Conservation (phyloP, 805 yeast genomes). For the Groenewaldozyma salmanticensis region DNA sequence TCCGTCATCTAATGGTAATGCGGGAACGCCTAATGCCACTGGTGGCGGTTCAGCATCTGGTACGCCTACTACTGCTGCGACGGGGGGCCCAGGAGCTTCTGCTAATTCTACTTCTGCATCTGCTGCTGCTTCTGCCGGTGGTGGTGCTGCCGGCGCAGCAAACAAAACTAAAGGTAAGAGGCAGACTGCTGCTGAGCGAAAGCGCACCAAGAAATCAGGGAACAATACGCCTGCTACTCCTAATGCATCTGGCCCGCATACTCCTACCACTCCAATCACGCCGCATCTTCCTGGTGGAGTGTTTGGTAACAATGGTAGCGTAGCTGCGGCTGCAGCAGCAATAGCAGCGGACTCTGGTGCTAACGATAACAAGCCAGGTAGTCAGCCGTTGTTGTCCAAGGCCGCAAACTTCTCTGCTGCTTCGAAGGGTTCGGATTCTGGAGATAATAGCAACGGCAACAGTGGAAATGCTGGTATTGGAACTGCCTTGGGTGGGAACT, state of each 20-base stretch:
- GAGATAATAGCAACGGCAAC: slow-evolving; percentile 3
- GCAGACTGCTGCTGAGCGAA: slow-evolving; percentile 13
- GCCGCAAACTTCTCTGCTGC: slow-evolving; percentile 15
- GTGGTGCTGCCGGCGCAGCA: too few relatives aligned
- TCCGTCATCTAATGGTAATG: slow-evolving; percentile 6
- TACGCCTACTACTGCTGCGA: slow-evolving; percentile 8
- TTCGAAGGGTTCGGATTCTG: slow-evolving; percentile 5
- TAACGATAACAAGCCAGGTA: not conserved
- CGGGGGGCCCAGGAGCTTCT: not conserved
- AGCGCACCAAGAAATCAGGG: slow-evolving; percentile 18
- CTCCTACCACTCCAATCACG: slow-evolving; percentile 34
- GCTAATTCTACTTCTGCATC: slow-evolving; percentile 6
- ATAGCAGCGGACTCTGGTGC: not conserved
- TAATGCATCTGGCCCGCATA: slow-evolving; percentile 31
- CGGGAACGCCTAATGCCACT: slow-evolving; percentile 6
- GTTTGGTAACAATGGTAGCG: slow-evolving; percentile 5
- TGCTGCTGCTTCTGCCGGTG: too few relatives aligned
- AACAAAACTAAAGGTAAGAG: slow-evolving; percentile 18
- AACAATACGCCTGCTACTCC: slow-evolving; percentile 18
- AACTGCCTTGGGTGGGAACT: slow-evolving; percentile 2
- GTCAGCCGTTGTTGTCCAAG: slow-evolving; percentile 13
- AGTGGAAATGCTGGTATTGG: too few relatives aligned
- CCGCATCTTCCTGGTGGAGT: slow-evolving; percentile 22
- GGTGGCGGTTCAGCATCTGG: too few relatives aligned
- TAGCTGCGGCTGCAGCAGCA: slow-evolving; percentile 1